Evolutionary conservation across 2,329 filamentous ascomycete genomes (phyloP), one percentile per base, ranked within the genome.

Genomic region (Talaromyces verruculosus): DNA sequence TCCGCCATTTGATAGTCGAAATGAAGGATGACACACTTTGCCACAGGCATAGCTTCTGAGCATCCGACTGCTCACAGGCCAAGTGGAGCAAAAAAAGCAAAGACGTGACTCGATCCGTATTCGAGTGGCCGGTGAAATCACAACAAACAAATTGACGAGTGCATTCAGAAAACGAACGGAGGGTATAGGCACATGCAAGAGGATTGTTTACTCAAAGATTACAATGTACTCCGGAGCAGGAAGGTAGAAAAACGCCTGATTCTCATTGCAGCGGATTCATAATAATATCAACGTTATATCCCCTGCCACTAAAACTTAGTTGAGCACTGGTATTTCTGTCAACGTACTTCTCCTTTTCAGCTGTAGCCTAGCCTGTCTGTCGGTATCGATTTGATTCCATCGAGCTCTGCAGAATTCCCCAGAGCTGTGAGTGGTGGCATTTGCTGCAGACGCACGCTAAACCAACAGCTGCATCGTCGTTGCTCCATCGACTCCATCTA

Each of bases 361-460:
- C 39, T 60, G 57, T 60, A 60, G 57, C 37, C 57, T 41, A 63
- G 60, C 63, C 66, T 67, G 51, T 62, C 68, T n/a, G 65, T 62
- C 63, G 35, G 55, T 45, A 70, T 69, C 69, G 67, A 70, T 67
- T 66, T 69, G 71, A 72, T 74, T 72, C 70, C 68, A 73, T 69
- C 58, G 60, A 55, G 53, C 55, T 63, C 59, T 65, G 51, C 51
- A 58, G 47, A 22, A 58, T 58, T 64, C 60, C 57, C 41, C 71
- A 68, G 69, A 66, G 67, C 73, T 71, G 72, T 35, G 74, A 72
- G 70, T 72, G 71, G 72, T 69, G 70, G 69, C 69, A 74, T 67
- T 43, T 25, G 47, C 47, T 30, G 53, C 19, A 22, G 25, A 37
- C 49, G 49, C 28, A 53, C 28, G 49, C 49, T 53, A 53, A 30